Evolutionary conservation across 805 yeast genomes (phyloP), one percentile per base, ranked within the genome.

Genomic region (Saccharomycopsis olivae): DNA sequence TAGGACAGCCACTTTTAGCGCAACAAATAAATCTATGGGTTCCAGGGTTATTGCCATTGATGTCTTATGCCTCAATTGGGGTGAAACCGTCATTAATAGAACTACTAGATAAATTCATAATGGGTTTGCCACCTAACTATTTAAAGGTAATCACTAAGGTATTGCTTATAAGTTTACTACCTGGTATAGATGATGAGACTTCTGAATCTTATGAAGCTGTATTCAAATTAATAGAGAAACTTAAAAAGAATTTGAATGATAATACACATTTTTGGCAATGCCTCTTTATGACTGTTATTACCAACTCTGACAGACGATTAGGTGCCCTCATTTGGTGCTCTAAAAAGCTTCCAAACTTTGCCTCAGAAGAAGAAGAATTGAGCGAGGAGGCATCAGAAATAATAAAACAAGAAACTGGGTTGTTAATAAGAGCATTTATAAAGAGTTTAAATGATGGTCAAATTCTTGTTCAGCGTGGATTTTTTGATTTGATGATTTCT

Each of bases 171-270:
- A 73, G 89, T 46, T 64, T 88, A 25, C 58, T 89, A 2, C 87
- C 95, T 0, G 95, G 95, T 0, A 70, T 92, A 38, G 98, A 92
- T 51, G 97, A 92, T 51, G 95, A 88, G 49, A 74, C 88, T 30
- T 75, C 88, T 16, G 98, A 92, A 51, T 78, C 78, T 24, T 89
- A 81, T 53, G 66, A 64, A 11, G 70, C 77, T 2, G 69, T 78
- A 1, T 47, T 86, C 39, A 61, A 61, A 0, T 53, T 89, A 31
- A 64, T 89, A 28, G 87, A 78, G 35, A 55, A 61, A 1, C 65
- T 88, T 49, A 73, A 75, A 48, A 51, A 43, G 5, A 73, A 74
- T 35, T 54, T 85, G 31, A 62, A 64, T 29, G 77, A 85, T 51
- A 84, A 84, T 53, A 56, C 75, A 1, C 75, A 82, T 48, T 92